phyloP scores from a whole-genome alignment of 768 basidiomycete species.

The Rhodotorula diobovata region DNA sequence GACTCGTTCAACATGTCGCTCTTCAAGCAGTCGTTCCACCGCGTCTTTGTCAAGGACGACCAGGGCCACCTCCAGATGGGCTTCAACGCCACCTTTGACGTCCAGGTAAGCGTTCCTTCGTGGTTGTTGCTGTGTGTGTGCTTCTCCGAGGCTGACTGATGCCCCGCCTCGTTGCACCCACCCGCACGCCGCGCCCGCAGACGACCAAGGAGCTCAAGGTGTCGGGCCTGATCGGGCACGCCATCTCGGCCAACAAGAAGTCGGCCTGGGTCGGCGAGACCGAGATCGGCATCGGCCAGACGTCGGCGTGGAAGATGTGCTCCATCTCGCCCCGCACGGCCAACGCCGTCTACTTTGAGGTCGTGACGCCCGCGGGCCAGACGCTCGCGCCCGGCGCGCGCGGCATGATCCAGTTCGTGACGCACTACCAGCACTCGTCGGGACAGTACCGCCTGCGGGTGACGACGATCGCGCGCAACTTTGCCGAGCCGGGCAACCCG shows the following conservation, averaged over 20 bases:
- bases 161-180: too few relatives aligned
- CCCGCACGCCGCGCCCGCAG: slow-evolving; percentile 49
- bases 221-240: slow-evolving; percentile 94
- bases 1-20: slow-evolving; percentile 97
- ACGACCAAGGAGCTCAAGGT: slow-evolving; percentile 98
- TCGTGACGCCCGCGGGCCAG: slow-evolving; percentile 93
- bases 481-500: slow-evolving; percentile 94
- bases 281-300: slow-evolving; percentile 97
- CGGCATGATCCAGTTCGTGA: slow-evolving; percentile 95
- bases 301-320: slow-evolving; percentile 97
- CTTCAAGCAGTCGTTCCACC: slow-evolving; percentile 96
- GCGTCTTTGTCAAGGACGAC: slow-evolving; percentile 86
- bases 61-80: slow-evolving; percentile 92
- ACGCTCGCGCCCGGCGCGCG: slow-evolving; percentile 75
- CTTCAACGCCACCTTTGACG: slow-evolving; percentile 98
- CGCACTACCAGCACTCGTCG: slow-evolving; percentile 94
- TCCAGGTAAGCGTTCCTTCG: slow-evolving; percentile 45
- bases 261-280: slow-evolving; percentile 95
- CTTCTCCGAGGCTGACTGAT: too few relatives aligned
- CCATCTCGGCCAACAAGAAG: slow-evolving; percentile 95
- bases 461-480: slow-evolving; percentile 96
- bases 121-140: too few relatives aligned
- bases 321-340: slow-evolving; percentile 80
- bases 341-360: slow-evolving; percentile 93
- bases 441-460: slow-evolving; percentile 93